phyloP scores from a whole-genome alignment of 306 rosid species.

The Cucumis cinereus region DNA sequence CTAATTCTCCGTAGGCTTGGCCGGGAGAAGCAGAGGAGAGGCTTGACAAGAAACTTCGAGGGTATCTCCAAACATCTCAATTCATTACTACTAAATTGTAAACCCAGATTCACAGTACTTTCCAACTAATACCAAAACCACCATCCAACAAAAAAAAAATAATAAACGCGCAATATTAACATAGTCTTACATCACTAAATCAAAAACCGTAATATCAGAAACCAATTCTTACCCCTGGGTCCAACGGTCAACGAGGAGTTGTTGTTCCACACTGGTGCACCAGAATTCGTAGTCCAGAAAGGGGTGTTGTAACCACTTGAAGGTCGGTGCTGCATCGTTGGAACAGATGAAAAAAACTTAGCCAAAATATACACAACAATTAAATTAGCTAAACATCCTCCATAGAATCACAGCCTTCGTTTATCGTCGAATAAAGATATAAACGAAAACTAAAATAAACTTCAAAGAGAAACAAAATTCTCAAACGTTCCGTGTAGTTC shows the following conservation, averaged over 20 bases:
- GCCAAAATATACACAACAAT: neutral
- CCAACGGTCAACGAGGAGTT: constrained; percentile 46
- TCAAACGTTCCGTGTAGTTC: neutral
- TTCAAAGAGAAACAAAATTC: neutral
- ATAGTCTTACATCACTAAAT: neutral
- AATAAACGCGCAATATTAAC: neutral
- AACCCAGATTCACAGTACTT: neutral
- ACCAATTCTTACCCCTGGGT: constrained; percentile 32
- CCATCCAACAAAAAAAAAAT: neutral
- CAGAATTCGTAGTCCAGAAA: constrained; percentile 59
- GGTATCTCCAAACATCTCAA: neutral
- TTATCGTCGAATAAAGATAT: neutral
- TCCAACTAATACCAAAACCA: no score
- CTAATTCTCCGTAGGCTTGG: neutral
- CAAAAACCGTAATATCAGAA: neutral
- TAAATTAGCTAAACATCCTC: neutral
- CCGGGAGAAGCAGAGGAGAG: neutral
- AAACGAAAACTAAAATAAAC: neutral
- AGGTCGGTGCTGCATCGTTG: constrained; percentile 40
- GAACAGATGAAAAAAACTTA: neutral
- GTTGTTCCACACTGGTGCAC: constrained; percentile 67
- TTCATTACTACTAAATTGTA: neutral
- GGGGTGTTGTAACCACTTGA: constrained; percentile 51
- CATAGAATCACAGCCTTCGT: neutral
- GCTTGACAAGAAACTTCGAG: neutral